phyloP scores from a whole-genome alignment of 1,139 yeast genomes.

The Saccharomyces hybrid region DNA sequence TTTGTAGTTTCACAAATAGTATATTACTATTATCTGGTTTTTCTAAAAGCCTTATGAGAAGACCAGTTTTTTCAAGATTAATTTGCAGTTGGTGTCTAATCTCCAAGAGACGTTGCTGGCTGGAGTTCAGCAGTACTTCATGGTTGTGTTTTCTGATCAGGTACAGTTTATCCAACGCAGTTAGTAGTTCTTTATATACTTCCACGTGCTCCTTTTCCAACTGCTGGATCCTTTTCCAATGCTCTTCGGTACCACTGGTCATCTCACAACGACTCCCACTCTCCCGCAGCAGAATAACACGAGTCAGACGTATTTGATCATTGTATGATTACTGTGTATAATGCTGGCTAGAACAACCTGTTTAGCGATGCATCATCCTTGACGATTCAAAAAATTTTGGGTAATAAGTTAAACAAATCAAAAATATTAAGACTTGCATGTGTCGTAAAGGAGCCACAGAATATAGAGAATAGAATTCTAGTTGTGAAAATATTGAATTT shows the following conservation, averaged over 20 bases:
- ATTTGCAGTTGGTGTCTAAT: slow-evolving; percentile 20
- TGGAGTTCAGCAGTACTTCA: slow-evolving; percentile 6
- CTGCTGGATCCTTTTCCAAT: slow-evolving; percentile 10
- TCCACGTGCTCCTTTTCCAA: slow-evolving; percentile 24
- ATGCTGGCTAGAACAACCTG: neutral
- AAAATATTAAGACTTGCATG: neutral
- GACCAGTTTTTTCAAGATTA: slow-evolving; percentile 22
- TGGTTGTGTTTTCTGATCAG: slow-evolving; percentile 12
- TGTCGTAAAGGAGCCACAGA: neutral
- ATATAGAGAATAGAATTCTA: neutral
- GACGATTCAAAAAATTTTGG: neutral
- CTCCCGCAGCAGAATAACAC: neutral
- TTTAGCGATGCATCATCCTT: neutral
- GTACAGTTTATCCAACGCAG: slow-evolving; percentile 22
- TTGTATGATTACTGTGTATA: neutral
- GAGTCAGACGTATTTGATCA: neutral
- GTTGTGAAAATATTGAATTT: neutral
- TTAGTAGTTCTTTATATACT: slow-evolving; percentile 20
- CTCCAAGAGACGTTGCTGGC: slow-evolving; percentile 13
- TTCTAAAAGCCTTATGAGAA: slow-evolving; percentile 17
- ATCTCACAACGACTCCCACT: neutral
- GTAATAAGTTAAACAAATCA: neutral
- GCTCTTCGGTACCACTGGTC: neutral
- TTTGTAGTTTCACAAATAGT: slow-evolving; percentile 10
- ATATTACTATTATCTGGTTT: slow-evolving; percentile 8